These are phyloP conservation scores for Metschnikowia amazonensis DNA, from an alignment of 805 yeast species.

Conservation along the genomic window DNA sequence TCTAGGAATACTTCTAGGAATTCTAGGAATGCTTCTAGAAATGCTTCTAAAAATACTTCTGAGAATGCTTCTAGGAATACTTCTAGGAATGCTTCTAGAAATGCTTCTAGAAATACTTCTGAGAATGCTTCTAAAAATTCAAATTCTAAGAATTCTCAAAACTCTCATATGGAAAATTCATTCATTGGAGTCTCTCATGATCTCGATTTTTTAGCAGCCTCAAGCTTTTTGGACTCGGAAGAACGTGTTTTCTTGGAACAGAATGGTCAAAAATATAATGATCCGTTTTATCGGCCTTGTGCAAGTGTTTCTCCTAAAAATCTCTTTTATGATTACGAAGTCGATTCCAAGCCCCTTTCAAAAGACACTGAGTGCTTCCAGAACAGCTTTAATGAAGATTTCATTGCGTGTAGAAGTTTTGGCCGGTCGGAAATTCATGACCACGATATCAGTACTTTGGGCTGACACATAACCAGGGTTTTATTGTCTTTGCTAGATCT, in stretches of 20 bases:
- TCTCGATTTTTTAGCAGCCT: background rate
- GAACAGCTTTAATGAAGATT: background rate
- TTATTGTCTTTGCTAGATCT: too few relatives aligned
- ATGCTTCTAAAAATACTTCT: too few relatives aligned
- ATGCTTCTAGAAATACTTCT: too few relatives aligned
- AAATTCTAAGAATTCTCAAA: too few relatives aligned
- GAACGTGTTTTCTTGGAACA: background rate
- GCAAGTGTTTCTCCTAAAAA: background rate
- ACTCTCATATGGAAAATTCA: too few relatives aligned
- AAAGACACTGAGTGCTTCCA: background rate
- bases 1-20: too few relatives aligned
- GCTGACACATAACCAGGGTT: too few relatives aligned
- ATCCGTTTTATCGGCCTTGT: slow-evolving; percentile 2
- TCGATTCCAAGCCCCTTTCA: background rate
- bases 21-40: too few relatives aligned
- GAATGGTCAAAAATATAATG: background rate
- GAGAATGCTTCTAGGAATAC: too few relatives aligned
- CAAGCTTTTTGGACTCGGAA: background rate
- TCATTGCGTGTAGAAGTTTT: background rate
- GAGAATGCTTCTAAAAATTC: too few relatives aligned
- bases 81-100: too few relatives aligned
- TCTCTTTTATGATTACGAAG: background rate
- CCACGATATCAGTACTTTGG: background rate
- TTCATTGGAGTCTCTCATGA: too few relatives aligned
- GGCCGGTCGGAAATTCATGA: background rate